Evolutionary conservation across 2,329 filamentous ascomycete genomes (phyloP).

Genomic region (Leptodontidium sp.): DNA sequence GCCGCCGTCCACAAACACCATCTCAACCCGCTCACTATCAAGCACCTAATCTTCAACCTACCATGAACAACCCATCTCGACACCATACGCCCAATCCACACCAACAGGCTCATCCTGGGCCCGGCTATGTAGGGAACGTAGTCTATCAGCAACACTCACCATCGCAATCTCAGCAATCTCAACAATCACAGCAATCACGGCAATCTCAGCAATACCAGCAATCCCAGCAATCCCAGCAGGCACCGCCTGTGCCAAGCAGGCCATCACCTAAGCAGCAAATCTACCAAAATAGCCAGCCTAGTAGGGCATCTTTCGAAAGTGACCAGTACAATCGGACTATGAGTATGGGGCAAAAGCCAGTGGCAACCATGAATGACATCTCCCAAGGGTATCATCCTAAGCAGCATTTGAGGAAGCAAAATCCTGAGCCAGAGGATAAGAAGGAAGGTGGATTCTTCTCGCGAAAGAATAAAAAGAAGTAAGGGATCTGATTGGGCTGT

Average conservation of each 20-base stretch:
- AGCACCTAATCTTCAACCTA: background rate
- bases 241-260: background rate
- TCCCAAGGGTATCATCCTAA: background rate
- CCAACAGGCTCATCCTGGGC: background rate
- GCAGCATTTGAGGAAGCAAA: background rate
- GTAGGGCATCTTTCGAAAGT: background rate
- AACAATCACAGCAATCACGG: background rate
- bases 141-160: background rate
- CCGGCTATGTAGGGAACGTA: background rate
- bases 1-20: background rate
- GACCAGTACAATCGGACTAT: background rate
- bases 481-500: no score
- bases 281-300: background rate
- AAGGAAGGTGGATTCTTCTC: background rate
- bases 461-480: background rate
- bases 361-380: background rate
- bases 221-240: background rate
- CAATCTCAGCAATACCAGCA: background rate
- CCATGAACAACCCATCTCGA: background rate
- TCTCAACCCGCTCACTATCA: background rate
- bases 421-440: background rate
- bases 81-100: background rate
- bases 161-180: background rate
- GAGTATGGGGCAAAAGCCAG: background rate
- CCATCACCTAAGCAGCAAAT: background rate